Conservation (phyloP, 2,329 filamentous ascomycete genomes). For the Stemphylium beticola region DNA sequence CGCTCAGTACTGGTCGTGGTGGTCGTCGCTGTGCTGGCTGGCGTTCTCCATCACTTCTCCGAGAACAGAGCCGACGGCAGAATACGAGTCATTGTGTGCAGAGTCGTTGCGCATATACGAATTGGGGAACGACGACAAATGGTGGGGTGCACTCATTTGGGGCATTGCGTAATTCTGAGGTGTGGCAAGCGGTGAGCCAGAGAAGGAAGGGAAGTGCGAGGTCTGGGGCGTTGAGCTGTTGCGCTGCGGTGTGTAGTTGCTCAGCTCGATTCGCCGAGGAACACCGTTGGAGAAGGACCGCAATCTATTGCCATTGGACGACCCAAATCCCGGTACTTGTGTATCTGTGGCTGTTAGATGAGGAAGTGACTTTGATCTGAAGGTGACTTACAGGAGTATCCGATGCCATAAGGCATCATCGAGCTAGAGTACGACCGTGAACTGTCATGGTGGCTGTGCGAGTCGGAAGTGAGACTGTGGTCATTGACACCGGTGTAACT, state of each 20-base stretch:
- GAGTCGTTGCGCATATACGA: conserved; percentile 48
- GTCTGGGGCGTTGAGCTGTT: conserved; percentile 48
- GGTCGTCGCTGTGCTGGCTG: conserved; percentile 42
- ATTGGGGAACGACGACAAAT: conserved; percentile 46
- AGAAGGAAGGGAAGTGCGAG: conserved; percentile 50
- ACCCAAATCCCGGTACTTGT: conserved; percentile 49
- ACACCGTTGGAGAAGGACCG: conserved; percentile 49
- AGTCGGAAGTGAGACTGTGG: conserved; percentile 31
- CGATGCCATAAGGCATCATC: conserved; percentile 49
- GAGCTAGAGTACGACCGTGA: conserved; percentile 40
- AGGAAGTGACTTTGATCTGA: background rate
- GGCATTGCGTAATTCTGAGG: conserved; percentile 46
- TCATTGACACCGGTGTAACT: conserved; percentile 49
- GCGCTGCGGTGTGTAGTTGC: conserved; percentile 47
- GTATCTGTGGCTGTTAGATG: conserved; percentile 39
- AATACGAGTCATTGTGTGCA: conserved; percentile 44
- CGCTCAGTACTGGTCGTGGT: conserved; percentile 32
- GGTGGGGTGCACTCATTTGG: conserved; percentile 50
- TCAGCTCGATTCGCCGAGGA: conserved; percentile 50
- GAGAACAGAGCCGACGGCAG: conserved; percentile 43
- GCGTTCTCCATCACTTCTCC: conserved; percentile 46
- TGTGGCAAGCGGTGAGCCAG: conserved; percentile 48
- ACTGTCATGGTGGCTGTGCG: conserved; percentile 31
- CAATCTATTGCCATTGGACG: conserved; percentile 45
- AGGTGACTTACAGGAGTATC: conserved; percentile 44